Evolutionary conservation across 148 eudicot species (phyloP).

Genomic region (Heliamphora exappendiculata): DNA sequence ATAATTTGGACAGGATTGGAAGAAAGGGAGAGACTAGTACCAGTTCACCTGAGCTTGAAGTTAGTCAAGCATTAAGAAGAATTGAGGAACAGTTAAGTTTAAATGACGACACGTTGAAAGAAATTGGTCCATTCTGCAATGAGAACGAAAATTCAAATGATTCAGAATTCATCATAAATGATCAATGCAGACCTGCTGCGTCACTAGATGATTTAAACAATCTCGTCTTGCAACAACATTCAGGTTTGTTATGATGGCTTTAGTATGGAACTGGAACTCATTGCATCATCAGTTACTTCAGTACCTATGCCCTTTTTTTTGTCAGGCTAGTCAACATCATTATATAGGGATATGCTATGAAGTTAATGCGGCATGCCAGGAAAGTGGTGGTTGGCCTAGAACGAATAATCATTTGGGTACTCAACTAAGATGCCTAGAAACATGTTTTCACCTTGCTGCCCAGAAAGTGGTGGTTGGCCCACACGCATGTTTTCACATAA

Average conservation of each 20-base stretch:
- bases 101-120: slow-evolving; percentile 60
- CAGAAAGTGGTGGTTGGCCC: not conserved
- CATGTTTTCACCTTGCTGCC: not conserved
- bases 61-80: slow-evolving; percentile 62
- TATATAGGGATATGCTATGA: not conserved
- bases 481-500: not conserved
- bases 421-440: not conserved
- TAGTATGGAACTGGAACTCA: not conserved
- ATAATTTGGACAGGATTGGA: slow-evolving; percentile 22
- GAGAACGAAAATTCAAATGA: slow-evolving; percentile 39
- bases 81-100: slow-evolving; percentile 78
- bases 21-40: slow-evolving; percentile 24
- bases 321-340: not conserved
- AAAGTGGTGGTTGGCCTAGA: not conserved
- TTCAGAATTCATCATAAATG: slow-evolving; percentile 17
- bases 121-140: slow-evolving; percentile 28
- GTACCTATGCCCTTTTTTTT: not conserved
- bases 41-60: slow-evolving; percentile 36
- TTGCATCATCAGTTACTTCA: not conserved
- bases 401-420: not conserved
- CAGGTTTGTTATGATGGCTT: slow-evolving; percentile 32
- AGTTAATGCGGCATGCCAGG: not conserved
- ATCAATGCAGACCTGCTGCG: slow-evolving; percentile 24
- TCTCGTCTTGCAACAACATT: slow-evolving; percentile 18
- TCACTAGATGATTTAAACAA: slow-evolving; percentile 25